phyloP scores from a whole-genome alignment of 805 yeast genomes.

The Isabelozyma pseudorhagii region DNA sequence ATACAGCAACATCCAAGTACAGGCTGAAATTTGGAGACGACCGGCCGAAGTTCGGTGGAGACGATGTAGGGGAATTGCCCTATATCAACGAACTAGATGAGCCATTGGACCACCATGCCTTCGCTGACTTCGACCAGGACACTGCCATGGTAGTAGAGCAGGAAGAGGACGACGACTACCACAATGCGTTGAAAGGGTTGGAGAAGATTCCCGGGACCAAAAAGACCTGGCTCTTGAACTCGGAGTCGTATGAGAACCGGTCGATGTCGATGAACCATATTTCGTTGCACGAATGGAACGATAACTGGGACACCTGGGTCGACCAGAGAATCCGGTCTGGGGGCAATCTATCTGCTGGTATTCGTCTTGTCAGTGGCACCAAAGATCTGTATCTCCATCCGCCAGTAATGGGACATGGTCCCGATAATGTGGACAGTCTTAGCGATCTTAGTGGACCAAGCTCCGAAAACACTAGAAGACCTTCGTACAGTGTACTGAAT shows the following conservation, averaged over 20 bases:
- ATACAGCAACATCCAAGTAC: too few relatives aligned
- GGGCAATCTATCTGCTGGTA: conserved; percentile 16
- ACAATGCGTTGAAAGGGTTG: conserved; percentile 17
- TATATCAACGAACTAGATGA: conserved; percentile 23
- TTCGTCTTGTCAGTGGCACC: conserved; percentile 15
- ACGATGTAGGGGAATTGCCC: conserved; percentile 11
- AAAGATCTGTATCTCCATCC: conserved; percentile 4
- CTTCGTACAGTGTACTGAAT: conserved; percentile 15
- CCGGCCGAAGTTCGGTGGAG: neutral
- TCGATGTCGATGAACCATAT: conserved; percentile 12
- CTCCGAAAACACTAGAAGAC: conserved; percentile 1
- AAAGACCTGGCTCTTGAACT: neutral
- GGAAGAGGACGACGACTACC: conserved; percentile 10
- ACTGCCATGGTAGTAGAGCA: conserved; percentile 2
- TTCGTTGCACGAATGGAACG: conserved; percentile 32
- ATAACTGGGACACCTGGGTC: conserved; percentile 19
- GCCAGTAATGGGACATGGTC: conserved; percentile 6
- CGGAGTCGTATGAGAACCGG: neutral
- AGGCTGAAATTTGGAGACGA: neutral
- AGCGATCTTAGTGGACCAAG: conserved; percentile 17
- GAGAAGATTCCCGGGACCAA: conserved; percentile 22
- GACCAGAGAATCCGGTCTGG: conserved; percentile 19
- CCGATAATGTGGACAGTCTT: conserved; percentile 24
- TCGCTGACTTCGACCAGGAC: conserved; percentile 23
- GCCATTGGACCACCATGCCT: conserved; percentile 12